Percentiles rank a stretch among this genome's conserved stretches.
Conservation (phyloP, 306 rosid genomes). For the Trichosanthes truncata region DNA sequence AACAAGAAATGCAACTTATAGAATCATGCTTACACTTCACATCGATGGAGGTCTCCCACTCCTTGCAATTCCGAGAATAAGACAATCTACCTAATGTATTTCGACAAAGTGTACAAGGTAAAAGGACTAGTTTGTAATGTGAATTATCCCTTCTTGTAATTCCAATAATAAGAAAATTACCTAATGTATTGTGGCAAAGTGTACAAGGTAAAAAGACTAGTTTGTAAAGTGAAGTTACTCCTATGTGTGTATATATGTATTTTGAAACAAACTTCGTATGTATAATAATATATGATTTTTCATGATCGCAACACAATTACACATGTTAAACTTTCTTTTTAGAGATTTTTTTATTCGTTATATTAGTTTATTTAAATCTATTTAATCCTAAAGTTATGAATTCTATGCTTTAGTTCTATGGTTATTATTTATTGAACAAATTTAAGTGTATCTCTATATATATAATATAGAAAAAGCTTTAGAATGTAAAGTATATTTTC, state of each 20-base stretch:
- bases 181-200: background rate
- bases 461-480: too few species aligned
- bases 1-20: conserved; percentile 29
- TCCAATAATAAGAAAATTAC: background rate
- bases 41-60: conserved; percentile 57
- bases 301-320: background rate
- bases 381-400: background rate
- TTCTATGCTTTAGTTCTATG: background rate
- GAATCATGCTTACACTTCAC: conserved; percentile 71
- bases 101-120: background rate
- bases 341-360: background rate
- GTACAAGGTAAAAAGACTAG: background rate
- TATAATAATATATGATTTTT: too few species aligned
- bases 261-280: background rate
- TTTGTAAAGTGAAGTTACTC: background rate
- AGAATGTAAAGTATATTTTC: too few species aligned
- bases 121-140: background rate
- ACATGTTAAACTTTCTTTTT: background rate
- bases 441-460: background rate
- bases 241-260: background rate
- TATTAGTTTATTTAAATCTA: background rate
- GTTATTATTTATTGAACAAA: background rate
- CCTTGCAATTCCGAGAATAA: conserved; percentile 35
- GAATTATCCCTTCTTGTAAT: background rate
- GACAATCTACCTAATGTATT: background rate